phyloP scores from a whole-genome alignment of 2,329 filamentous ascomycete genomes.

The Fusarium staphyleae region DNA sequence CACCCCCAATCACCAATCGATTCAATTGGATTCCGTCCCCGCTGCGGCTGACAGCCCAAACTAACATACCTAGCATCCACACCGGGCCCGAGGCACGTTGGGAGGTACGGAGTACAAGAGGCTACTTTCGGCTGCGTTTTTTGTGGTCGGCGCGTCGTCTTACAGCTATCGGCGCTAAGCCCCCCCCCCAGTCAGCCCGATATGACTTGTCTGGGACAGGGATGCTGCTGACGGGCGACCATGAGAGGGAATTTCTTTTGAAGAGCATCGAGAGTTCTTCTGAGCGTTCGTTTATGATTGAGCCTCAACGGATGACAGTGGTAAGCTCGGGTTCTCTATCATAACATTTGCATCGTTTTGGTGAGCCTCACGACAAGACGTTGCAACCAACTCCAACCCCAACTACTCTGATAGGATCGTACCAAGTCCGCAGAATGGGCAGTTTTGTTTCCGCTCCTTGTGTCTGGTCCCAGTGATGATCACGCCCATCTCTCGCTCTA shows the following conservation, averaged over 20 bases:
- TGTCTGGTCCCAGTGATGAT: constrained; percentile 1
- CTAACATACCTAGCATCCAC: neutral
- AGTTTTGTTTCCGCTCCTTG: no score
- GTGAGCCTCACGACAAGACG: no score
- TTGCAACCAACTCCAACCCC: no score
- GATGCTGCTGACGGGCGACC: no score
- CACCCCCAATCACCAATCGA: neutral
- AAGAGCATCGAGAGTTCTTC: no score
- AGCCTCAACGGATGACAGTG: no score
- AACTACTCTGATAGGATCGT: neutral
- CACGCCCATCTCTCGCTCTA: neutral
- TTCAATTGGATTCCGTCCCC: constrained; percentile 22
- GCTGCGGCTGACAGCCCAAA: constrained; percentile 31
- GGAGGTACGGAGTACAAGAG: constrained; percentile 5
- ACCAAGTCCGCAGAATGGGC: constrained; percentile 6
- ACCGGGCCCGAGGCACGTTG: constrained; percentile 1
- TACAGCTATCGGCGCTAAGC: constrained; percentile 25
- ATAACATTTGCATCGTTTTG: no score
- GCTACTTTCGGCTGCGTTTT: constrained; percentile 9
- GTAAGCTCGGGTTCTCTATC: no score
- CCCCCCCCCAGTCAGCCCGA: constrained; percentile 31
- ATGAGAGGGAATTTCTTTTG: no score
- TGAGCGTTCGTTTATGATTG: no score
- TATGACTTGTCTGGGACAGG: neutral
- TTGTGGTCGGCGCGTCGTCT: constrained; percentile 21